Evolutionary conservation across 495 filamentous ascomycete genomes (phyloP).

Genomic region (Aspergillus ostianus): DNA sequence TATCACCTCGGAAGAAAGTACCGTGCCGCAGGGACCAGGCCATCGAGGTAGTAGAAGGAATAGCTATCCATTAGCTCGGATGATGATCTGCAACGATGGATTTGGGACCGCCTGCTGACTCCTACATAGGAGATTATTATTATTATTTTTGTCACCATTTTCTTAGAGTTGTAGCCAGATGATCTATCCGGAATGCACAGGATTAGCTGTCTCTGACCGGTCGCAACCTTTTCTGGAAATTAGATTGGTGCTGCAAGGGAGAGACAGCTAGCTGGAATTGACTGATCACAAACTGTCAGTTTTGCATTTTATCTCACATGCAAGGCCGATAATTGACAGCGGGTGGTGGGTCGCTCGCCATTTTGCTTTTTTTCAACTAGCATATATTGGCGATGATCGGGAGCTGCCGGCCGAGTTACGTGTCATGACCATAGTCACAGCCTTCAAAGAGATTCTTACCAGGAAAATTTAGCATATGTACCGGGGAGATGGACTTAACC

Average conservation of each 20-base stretch:
- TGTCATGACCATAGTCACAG: no score
- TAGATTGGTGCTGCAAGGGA: background rate
- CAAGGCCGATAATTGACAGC: background rate
- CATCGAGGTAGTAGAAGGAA: background rate
- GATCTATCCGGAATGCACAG: background rate
- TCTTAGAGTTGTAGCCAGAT: background rate
- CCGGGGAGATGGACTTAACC: background rate
- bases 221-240: background rate
- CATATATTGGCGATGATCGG: background rate
- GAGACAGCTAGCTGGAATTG: background rate
- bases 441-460: no score
- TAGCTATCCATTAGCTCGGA: no score
- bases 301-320: background rate
- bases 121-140: background rate
- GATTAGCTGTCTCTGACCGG: background rate
- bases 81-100: background rate
- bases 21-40: background rate
- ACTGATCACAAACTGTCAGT: background rate
- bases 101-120: no score
- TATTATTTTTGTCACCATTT: background rate
- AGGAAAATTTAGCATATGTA: no score
- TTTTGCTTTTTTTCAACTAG: background rate
- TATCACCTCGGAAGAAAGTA: background rate
- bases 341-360: background rate
- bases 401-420: no score